Evolutionary conservation across 495 filamentous ascomycete species (phyloP).

Genomic region (Achaetomiella virescens): DNA sequence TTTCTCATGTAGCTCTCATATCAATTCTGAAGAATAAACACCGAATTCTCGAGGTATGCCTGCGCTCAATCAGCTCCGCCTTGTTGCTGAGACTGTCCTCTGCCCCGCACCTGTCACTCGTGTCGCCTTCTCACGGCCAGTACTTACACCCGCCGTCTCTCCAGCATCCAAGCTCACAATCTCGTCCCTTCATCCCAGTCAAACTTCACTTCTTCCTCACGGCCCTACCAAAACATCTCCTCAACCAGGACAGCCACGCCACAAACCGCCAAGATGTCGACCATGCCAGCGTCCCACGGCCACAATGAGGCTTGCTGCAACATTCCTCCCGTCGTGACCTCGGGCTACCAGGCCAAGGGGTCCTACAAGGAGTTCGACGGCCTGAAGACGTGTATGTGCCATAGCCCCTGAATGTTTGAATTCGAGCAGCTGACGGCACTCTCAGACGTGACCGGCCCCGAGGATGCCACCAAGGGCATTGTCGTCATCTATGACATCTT

Average conservation of each 20-base stretch:
- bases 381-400: conserved; percentile 57
- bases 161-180: conserved; percentile 12
- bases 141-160: conserved; percentile 7
- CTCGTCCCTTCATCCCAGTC: neutral
- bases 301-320: conserved; percentile 61
- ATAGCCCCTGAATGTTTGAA: neutral
- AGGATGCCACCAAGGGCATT: conserved; percentile 52
- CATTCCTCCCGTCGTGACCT: conserved; percentile 58
- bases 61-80: conserved; percentile 15
- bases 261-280: conserved; percentile 40
- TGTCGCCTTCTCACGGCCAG: neutral
- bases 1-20: no score
- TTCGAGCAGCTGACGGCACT: neutral
- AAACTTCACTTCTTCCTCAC: neutral
- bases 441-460: conserved; percentile 58
- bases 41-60: conserved; percentile 16
- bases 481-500: conserved; percentile 68
- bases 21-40: neutral
- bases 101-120: neutral
- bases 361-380: conserved; percentile 56
- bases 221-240: neutral
- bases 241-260: neutral
- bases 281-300: conserved; percentile 45
- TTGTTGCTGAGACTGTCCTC: neutral
- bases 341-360: conserved; percentile 61